These are phyloP conservation scores for Aschersonia sp. DNA, from an alignment of 2,329 filamentous ascomycete species.

Conservation along the genomic window DNA sequence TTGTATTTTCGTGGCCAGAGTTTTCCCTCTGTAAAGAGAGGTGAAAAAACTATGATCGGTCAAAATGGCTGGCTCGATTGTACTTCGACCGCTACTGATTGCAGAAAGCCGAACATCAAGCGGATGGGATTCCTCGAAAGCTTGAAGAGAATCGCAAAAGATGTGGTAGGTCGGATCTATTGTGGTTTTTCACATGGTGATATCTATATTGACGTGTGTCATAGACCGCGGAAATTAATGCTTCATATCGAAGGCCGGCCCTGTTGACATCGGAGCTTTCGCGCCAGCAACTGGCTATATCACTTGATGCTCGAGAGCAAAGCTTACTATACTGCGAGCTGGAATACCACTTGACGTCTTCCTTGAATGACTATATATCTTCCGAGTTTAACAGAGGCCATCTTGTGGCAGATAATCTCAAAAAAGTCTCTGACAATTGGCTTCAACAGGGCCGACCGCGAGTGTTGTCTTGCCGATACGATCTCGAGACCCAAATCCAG, in stretches of 20 bases:
- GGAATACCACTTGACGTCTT: conserved; percentile 36
- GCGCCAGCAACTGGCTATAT: conserved; percentile 25
- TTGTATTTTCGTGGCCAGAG: conserved; percentile 26
- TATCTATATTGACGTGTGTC: conserved; percentile 3
- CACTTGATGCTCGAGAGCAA: conserved; percentile 40
- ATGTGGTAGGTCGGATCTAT: conserved; percentile 26
- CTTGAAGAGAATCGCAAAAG: conserved; percentile 38
- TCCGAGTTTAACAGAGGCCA: conserved; percentile 40
- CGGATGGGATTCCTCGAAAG: conserved; percentile 27
- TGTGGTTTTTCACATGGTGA: not conserved
- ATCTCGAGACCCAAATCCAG: conserved; percentile 45
- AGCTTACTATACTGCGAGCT: conserved; percentile 45
- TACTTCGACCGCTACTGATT: conserved; percentile 12
- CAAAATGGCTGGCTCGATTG: conserved; percentile 42
- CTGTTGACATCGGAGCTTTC: not conserved
- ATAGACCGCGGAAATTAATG: conserved; percentile 19
- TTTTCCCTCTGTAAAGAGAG: conserved; percentile 22
- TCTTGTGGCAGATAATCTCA: conserved; percentile 34
- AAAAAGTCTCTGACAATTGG: conserved; percentile 37
- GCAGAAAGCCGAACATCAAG: conserved; percentile 17
- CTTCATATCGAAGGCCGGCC: conserved; percentile 2
- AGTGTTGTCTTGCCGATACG: conserved; percentile 43
- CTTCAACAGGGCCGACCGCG: conserved; percentile 34
- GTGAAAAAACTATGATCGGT: conserved; percentile 38
- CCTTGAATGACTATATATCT: conserved; percentile 36